A percentile compares a stretch with the other conserved stretches of the same genome.
phyloP scores from a whole-genome alignment of 2,329 filamentous ascomycete genomes.

The Aspergillus sp. region DNA sequence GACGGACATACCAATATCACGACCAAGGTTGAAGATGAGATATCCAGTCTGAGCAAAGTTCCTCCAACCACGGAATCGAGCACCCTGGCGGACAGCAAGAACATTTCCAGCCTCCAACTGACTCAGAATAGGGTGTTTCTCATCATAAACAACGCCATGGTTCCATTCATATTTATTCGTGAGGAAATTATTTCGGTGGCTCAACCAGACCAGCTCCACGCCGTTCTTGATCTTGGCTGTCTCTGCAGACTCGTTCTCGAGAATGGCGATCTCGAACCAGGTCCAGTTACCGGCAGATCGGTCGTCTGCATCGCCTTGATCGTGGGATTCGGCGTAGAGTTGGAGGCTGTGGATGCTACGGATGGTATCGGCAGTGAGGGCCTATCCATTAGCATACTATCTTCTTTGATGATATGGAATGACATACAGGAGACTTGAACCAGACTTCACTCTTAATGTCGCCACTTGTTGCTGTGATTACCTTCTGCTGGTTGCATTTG shows the following conservation, averaged over 20 bases:
- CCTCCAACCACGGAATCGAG: not conserved
- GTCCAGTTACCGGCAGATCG: constrained; percentile 3
- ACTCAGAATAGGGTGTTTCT: not conserved
- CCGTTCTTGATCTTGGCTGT: constrained; percentile 1
- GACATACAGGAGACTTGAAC: not conserved
- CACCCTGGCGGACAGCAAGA: not conserved
- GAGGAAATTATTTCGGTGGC: constrained; percentile 3
- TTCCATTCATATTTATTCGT: constrained; percentile 3
- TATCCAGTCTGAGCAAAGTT: not conserved
- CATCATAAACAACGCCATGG: not conserved
- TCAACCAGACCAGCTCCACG: constrained; percentile 4
- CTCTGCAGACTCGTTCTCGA: constrained; percentile 2
- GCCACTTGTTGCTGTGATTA: not conserved
- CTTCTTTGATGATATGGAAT: not conserved
- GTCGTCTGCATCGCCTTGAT: not conserved
- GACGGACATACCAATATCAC: not conserved
- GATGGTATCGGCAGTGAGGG: not conserved
- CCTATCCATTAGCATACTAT: not conserved
- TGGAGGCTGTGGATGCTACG: not conserved
- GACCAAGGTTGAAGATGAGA: not conserved
- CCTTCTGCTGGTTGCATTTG: not conserved
- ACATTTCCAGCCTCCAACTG: not conserved
- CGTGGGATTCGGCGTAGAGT: not conserved
- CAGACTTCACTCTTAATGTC: not conserved
- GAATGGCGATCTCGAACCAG: constrained; percentile 5